Evolutionary conservation across 768 basidiomycete species (phyloP).

Genomic region (Lactarius psammicola): DNA sequence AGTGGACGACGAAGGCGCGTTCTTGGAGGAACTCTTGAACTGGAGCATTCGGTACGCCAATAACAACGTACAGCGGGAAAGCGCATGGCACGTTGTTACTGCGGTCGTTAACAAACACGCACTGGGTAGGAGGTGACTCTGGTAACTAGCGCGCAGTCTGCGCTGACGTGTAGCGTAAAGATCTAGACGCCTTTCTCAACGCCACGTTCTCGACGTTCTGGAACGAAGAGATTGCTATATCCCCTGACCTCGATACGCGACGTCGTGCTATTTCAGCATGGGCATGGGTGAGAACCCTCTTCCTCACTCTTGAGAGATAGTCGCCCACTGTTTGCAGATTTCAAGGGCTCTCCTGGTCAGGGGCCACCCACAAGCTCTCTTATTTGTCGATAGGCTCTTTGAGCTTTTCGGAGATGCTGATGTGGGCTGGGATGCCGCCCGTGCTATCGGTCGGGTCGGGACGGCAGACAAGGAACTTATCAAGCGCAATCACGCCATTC

Average conservation of each 20-base stretch:
- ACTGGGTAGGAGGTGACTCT: constrained; percentile 48
- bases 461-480: constrained; percentile 61
- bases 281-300: constrained; percentile 56
- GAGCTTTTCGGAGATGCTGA: constrained; percentile 62
- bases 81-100: constrained; percentile 56
- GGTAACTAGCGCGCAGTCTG: neutral
- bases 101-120: constrained; percentile 77
- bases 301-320: neutral
- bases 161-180: constrained; percentile 37
- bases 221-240: constrained; percentile 44
- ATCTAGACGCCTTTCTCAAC: constrained; percentile 46
- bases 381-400: constrained; percentile 64
- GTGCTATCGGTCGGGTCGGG: constrained; percentile 65
- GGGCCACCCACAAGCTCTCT: constrained; percentile 56
- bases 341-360: constrained; percentile 77
- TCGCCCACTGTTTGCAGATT: constrained; percentile 46
- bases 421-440: constrained; percentile 73
- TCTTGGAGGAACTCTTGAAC: constrained; percentile 52
- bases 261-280: constrained; percentile 60
- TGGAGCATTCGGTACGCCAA: constrained; percentile 58
- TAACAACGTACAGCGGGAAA: constrained; percentile 51
- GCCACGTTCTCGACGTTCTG: constrained; percentile 49
- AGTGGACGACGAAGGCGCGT: constrained; percentile 46
- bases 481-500: constrained; percentile 74
- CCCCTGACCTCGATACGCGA: constrained; percentile 33